Evolutionary conservation across 257 asterid genomes (phyloP).

Genomic region (Anisodus acutangulus): DNA sequence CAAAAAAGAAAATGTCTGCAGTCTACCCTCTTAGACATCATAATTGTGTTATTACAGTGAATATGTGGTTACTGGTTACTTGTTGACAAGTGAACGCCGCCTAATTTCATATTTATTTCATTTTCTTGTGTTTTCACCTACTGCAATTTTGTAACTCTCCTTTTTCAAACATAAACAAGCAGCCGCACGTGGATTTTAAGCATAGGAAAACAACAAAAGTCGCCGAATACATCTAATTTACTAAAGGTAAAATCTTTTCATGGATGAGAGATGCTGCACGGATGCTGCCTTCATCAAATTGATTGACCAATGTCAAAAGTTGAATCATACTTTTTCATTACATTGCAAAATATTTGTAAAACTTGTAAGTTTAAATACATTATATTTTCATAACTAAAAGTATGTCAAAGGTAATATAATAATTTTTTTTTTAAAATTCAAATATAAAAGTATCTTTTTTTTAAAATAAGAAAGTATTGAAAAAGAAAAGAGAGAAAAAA

Average conservation of each 20-base stretch:
- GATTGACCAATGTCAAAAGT: not conserved
- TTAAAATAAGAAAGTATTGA: not conserved
- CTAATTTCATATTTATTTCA: not conserved
- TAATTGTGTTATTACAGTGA: too few species aligned
- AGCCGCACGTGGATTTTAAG: constrained; percentile 33
- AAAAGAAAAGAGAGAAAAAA: not conserved
- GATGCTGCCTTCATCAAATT: constrained; percentile 30
- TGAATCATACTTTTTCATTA: constrained; percentile 25
- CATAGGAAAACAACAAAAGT: constrained; percentile 18
- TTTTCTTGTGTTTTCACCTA: not conserved
- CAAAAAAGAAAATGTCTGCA: too few species aligned
- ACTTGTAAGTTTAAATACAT: not conserved
- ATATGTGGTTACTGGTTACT: too few species aligned
- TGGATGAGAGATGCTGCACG: constrained; percentile 27
- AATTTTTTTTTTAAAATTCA: not conserved
- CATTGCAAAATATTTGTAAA: not conserved
- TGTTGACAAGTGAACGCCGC: too few species aligned
- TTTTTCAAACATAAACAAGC: constrained; percentile 27
- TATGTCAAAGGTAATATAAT: not conserved
- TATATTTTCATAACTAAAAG: not conserved
- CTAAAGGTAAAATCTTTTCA: constrained; percentile 31
- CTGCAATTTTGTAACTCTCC: not conserved
- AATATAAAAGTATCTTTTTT: not conserved
- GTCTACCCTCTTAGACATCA: too few species aligned
- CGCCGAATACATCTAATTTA: not conserved